These are phyloP conservation scores for Alternaria atra DNA, from an alignment of 2,329 filamentous ascomycete species.

Conservation along the genomic window DNA sequence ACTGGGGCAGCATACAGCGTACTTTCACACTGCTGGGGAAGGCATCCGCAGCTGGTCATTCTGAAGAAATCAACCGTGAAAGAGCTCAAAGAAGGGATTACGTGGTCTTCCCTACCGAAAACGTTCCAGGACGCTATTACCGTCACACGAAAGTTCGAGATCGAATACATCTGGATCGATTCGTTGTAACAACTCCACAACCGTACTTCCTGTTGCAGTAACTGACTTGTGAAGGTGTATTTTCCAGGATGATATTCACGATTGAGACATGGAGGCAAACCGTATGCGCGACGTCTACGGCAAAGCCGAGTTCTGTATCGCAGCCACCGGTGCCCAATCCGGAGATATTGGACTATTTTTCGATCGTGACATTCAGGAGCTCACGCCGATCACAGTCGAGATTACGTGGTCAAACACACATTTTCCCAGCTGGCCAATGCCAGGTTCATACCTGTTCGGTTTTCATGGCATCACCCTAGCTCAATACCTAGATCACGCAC, in stretches of 20 bases:
- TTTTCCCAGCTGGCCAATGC: too few relatives aligned
- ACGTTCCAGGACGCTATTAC: neutral
- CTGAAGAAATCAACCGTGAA: neutral
- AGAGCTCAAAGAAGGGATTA: neutral
- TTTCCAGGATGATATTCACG: neutral
- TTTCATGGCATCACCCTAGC: neutral
- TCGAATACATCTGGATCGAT: neutral
- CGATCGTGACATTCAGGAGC: neutral
- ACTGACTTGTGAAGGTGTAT: neutral
- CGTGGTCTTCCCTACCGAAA: fast-evolving
- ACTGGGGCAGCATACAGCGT: neutral
- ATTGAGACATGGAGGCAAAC: neutral
- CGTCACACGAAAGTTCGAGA: fast-evolving
- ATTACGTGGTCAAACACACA: neutral
- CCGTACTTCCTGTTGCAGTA: fast-evolving
- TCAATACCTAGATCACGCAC: neutral
- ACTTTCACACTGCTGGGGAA: neutral
- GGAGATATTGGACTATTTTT: neutral
- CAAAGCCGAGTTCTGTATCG: neutral
- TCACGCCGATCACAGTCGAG: neutral
- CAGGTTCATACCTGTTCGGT: neutral
- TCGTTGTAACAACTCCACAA: neutral
- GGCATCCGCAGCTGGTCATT: fast-evolving
- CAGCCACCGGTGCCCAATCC: neutral
- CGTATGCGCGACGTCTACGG: neutral